Conservation (phyloP, 768 basidiomycete genomes). For the Xerocomellus amylosporus region DNA sequence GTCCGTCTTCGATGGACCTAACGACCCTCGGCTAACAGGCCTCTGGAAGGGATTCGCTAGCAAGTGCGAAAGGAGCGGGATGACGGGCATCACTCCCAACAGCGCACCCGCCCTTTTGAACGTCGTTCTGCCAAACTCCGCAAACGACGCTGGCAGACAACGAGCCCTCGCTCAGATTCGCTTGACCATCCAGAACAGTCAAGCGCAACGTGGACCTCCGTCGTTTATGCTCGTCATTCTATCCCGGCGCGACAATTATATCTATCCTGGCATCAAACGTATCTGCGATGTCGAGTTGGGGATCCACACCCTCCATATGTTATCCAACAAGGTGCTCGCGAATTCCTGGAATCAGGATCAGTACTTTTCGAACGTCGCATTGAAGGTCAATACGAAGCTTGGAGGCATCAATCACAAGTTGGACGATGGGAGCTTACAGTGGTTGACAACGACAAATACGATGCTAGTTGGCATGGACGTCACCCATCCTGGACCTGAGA, state of each 20-base stretch:
- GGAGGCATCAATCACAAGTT: constrained; percentile 81
- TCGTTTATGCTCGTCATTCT: constrained; percentile 70
- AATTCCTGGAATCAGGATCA: constrained; percentile 63
- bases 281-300: constrained; percentile 77
- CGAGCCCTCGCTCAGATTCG: constrained; percentile 42
- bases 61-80: constrained; percentile 61
- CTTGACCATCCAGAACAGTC: constrained; percentile 34
- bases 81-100: constrained; percentile 53
- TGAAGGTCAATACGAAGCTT: constrained; percentile 82
- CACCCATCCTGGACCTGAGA: constrained; percentile 72
- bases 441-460: constrained; percentile 65
- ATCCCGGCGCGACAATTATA: constrained; percentile 63
- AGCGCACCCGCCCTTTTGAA: constrained; percentile 39
- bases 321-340: constrained; percentile 55
- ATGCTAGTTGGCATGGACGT: constrained; percentile 89
- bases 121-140: not conserved
- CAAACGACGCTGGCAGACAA: constrained; percentile 35
- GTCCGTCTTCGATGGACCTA: constrained; percentile 37
- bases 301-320: constrained; percentile 73
- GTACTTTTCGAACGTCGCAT: constrained; percentile 77
- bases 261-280: constrained; percentile 81
- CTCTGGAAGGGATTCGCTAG: constrained; percentile 52
- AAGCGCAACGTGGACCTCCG: constrained; percentile 40
- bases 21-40: constrained; percentile 26
- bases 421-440: constrained; percentile 51